A percentile compares a stretch with the other conserved stretches of the same genome.
Conservation (phyloP, 2,329 filamentous ascomycete genomes). For the Cadophora sp. region DNA sequence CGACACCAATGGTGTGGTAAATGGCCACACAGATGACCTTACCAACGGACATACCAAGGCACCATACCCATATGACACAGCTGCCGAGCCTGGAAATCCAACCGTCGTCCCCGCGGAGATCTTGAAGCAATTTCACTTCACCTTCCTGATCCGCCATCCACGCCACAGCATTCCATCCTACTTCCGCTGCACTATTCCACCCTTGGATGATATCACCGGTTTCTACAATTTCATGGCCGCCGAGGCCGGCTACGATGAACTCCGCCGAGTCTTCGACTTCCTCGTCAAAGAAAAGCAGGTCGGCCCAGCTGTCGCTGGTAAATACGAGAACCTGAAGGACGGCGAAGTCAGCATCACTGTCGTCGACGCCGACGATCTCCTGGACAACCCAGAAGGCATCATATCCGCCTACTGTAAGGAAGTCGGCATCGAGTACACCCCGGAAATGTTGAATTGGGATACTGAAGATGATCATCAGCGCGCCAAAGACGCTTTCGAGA, state of each 20-base stretch:
- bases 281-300: conserved; percentile 73
- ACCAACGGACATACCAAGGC: conserved; percentile 43
- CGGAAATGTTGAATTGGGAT: conserved; percentile 85
- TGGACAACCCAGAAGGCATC: conserved; percentile 80
- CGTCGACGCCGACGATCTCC: conserved; percentile 90
- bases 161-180: conserved; percentile 90
- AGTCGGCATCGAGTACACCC: conserved; percentile 77
- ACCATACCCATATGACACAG: conserved; percentile 65
- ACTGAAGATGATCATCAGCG: conserved; percentile 72
- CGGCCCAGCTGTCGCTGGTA: conserved; percentile 68
- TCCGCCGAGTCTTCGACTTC: conserved; percentile 87
- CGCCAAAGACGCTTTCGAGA: conserved; percentile 83
- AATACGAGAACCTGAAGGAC: conserved; percentile 37
- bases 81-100: conserved; percentile 74
- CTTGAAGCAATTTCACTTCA: conserved; percentile 86
- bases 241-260: conserved; percentile 90
- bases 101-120: conserved; percentile 80
- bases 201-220: conserved; percentile 80
- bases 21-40: conserved; percentile 41
- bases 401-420: conserved; percentile 82
- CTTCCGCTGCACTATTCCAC: conserved; percentile 92
- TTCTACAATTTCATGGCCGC: conserved; percentile 86
- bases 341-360: conserved; percentile 74
- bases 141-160: conserved; percentile 97
- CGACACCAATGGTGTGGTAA: conserved; percentile 35